Evolutionary conservation across 2,329 filamentous ascomycete species (phyloP).

Genomic region (Aspergillus niger): DNA sequence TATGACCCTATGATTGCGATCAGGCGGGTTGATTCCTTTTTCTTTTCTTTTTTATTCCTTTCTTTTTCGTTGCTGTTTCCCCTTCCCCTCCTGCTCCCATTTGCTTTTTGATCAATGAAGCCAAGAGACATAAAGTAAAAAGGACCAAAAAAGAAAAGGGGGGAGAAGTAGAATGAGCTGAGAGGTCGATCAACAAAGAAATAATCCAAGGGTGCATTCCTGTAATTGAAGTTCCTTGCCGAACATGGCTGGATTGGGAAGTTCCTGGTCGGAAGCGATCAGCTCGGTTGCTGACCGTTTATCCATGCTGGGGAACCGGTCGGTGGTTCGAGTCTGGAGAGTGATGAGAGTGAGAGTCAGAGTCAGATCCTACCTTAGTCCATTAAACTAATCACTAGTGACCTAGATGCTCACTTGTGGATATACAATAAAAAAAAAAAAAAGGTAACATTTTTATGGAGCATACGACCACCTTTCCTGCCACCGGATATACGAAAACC

Average conservation of each 20-base stretch:
- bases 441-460: background rate
- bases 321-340: background rate
- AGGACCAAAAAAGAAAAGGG: background rate
- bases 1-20: slow-evolving; percentile 9
- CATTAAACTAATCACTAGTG: too few relatives aligned
- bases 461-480: background rate
- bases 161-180: background rate
- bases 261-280: background rate
- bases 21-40: slow-evolving; percentile 3
- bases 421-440: background rate
- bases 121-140: background rate
- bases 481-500: background rate
- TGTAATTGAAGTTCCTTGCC: slow-evolving; percentile 5
- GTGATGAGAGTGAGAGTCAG: background rate
- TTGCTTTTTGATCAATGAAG: background rate
- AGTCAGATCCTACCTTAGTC: background rate
- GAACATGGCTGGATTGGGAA: slow-evolving; percentile 2
- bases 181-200: background rate
- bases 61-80: background rate
- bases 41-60: background rate
- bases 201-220: background rate
- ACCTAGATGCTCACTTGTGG: background rate
- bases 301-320: background rate
- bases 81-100: background rate
- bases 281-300: background rate